Evolutionary conservation across 177 flowering plant genomes (phyloP), one percentile per base, ranked within the genome.

Genomic region (Vitis hybrid): DNA sequence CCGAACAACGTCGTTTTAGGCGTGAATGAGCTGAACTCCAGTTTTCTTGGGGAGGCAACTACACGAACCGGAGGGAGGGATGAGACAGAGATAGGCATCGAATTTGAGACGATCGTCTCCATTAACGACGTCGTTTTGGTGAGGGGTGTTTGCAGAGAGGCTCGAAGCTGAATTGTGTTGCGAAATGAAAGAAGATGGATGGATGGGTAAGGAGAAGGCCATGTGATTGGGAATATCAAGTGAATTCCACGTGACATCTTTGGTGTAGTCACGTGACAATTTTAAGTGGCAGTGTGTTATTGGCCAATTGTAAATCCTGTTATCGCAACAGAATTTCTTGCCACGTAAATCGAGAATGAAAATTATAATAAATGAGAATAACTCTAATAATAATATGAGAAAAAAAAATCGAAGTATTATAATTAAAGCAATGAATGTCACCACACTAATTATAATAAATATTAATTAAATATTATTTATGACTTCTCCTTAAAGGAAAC

Each of bases 31-130:
- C 14, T 8, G 51, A 26, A 19, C 13, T 26, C 45, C 2, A n/a
- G 31, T n/a, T n/a, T 12, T 16, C 3, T 14, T 45, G 58, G 1
- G 12, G 59, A 31, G 13, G 49, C 0, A 10, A 26, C n/a, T 9
- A 14, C 20, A 11, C 34, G 49, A 8, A 18, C 14, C 22, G n/a
- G 29, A 18, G 26, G 31, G 5, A 31, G 29, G 1, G 69, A 11
- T 16, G 59, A 14, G 3, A n/a, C 60, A 50, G n/a, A 55, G 14
- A 39, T 10, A 54, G 60, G 61, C 16, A 15, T 14, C 10, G 69
- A 55, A 16, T 57, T 55, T 39, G 50, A 54, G 26, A 39, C 14
- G 3, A 45, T 39, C 10, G 69, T 45, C 50, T n/a, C 69, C 69
- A 65, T 65, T 34, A 31, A 12, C 48, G 51, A 62, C 5, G 5